phyloP scores from a whole-genome alignment of 2,329 filamentous ascomycete species.

The Mycogone perniciosa region DNA sequence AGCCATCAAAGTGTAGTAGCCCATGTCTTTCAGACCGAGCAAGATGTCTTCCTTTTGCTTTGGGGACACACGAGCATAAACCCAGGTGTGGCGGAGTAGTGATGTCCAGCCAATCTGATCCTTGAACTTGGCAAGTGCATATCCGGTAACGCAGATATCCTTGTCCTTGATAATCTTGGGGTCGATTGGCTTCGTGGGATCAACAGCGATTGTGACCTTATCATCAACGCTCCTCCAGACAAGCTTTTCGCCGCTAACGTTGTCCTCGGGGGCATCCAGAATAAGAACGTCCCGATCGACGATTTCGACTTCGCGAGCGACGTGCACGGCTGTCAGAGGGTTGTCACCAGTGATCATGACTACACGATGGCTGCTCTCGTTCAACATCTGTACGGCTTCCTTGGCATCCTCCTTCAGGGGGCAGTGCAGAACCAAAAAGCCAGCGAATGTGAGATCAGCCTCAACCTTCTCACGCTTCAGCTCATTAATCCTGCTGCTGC shows the following conservation, averaged over 20 bases:
- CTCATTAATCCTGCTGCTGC: constrained; percentile 81
- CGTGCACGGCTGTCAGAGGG: constrained; percentile 90
- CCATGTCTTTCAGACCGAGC: constrained; percentile 90
- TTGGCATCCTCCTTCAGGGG: constrained; percentile 95
- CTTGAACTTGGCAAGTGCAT: constrained; percentile 84
- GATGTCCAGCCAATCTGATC: constrained; percentile 68
- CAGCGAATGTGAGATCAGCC: constrained; percentile 76
- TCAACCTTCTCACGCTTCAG: constrained; percentile 92
- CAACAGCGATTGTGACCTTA: constrained; percentile 76
- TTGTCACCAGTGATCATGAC: constrained; percentile 99
- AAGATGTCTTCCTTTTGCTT: constrained; percentile 99
- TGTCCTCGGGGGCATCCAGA: constrained; percentile 88
- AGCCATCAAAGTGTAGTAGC: constrained; percentile 98
- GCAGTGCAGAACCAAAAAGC: constrained; percentile 91
- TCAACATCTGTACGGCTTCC: constrained; percentile 90
- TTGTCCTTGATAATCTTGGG: constrained; percentile 73
- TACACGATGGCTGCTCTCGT: constrained; percentile 96
- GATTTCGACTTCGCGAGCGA: constrained; percentile 93
- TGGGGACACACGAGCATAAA: constrained; percentile 94
- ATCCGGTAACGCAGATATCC: constrained; percentile 93
- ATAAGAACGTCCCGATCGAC: constrained; percentile 94
- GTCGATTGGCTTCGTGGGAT: constrained; percentile 75
- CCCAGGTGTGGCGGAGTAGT: constrained; percentile 86
- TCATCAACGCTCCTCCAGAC: constrained; percentile 96
- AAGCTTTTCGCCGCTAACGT: constrained; percentile 70